Conservation (phyloP, 2,329 filamentous ascomycete species). For the Venturia effusa region DNA sequence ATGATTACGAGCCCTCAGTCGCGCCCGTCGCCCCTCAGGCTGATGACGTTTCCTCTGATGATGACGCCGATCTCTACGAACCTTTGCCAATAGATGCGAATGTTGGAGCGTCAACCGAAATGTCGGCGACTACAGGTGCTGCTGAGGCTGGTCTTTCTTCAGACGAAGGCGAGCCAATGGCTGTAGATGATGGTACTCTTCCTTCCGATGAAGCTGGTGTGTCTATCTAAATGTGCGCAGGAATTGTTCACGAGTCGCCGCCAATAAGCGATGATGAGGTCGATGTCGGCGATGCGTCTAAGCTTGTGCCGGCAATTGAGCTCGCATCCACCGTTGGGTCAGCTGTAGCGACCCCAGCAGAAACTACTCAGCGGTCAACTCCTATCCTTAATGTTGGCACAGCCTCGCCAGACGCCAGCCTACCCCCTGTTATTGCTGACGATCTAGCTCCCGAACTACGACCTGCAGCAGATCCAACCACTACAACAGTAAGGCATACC, state of each 20-base stretch:
- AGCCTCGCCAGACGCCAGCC: neutral
- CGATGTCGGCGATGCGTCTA: neutral
- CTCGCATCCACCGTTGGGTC: neutral
- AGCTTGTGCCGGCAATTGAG: neutral
- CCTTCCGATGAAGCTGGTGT: neutral
- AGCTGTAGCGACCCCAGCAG: neutral
- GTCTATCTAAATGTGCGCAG: neutral
- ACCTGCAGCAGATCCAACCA: conserved; percentile 8
- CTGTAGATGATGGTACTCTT: conserved; percentile 2
- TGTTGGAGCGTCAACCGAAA: neutral
- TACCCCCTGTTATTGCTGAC: conserved; percentile 18
- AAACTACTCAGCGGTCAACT: neutral
- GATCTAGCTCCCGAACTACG: conserved; percentile 31
- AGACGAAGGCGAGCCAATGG: neutral
- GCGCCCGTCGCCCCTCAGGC: conserved; percentile 2
- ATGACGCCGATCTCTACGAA: conserved; percentile 3
- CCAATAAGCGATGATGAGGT: neutral
- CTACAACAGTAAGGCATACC: neutral
- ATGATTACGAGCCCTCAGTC: conserved; percentile 24
- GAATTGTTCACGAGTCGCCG: neutral
- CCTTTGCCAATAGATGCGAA: neutral
- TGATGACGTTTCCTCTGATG: neutral
- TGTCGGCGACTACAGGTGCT: neutral
- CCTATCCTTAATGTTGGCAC: neutral
- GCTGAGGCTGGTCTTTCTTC: neutral